Conservation (phyloP, 163 green algal species). For the Scenedesmus sp. region DNA sequence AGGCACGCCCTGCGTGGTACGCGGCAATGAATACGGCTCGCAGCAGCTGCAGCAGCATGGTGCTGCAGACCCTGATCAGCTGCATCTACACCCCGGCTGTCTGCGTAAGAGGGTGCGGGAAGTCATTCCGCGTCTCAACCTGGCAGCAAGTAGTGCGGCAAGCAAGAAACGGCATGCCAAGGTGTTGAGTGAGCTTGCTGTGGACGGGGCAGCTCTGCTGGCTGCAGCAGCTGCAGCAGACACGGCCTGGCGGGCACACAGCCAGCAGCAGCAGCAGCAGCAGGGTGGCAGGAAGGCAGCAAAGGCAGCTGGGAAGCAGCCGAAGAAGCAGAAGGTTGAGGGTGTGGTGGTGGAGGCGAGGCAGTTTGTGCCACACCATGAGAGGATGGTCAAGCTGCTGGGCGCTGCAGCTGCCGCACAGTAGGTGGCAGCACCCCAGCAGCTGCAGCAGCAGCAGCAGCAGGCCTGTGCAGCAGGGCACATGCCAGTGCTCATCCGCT, state of each 20-base stretch:
- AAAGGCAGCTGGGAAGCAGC: not conserved
- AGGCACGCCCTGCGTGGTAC: slow-evolving; percentile 9
- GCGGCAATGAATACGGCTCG: not conserved
- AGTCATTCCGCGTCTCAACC: not conserved
- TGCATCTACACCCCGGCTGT: not conserved
- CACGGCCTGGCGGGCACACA: not conserved
- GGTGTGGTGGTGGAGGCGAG: slow-evolving; percentile 18
- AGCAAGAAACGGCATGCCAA: not conserved
- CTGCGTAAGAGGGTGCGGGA: not conserved
- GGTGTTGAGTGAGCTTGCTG: not conserved
- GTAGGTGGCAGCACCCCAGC: not conserved
- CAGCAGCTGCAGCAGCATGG: not conserved
- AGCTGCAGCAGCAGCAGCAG: not conserved
- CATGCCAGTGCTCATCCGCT: too few species aligned
- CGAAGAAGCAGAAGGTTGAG: slow-evolving; percentile 40
- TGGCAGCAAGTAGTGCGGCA: not conserved
- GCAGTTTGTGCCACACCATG: slow-evolving; percentile 21
- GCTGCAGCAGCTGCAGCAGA: slow-evolving; percentile 22
- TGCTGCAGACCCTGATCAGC: not conserved
- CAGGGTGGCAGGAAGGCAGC: not conserved
- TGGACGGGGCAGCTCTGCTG: slow-evolving; percentile 24
- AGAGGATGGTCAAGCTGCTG: slow-evolving; percentile 16
- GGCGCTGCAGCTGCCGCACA: not conserved
- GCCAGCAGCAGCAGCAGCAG: slow-evolving; percentile 17
- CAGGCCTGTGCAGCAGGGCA: not conserved